Conservation (phyloP, 2,329 filamentous ascomycete species). For the Kalmusia sp. region DNA sequence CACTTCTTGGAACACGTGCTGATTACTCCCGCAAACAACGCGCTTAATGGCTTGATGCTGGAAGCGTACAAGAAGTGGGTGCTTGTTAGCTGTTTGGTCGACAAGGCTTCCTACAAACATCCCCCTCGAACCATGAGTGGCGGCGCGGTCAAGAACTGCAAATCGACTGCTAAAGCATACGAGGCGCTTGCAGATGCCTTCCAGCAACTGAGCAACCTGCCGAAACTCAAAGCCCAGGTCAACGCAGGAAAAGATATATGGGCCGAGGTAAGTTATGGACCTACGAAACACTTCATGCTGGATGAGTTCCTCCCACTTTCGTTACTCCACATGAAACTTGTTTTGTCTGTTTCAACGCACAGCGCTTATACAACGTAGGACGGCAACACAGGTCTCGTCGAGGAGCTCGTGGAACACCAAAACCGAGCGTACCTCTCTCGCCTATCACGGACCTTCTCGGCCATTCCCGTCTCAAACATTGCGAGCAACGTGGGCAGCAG, state of each 20-base stretch:
- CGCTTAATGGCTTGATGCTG: conserved; percentile 78
- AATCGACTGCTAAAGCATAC: conserved; percentile 72
- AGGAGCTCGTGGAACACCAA: conserved; percentile 73
- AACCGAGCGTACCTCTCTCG: conserved; percentile 77
- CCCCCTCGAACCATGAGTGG: conserved; percentile 65
- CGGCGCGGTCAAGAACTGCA: conserved; percentile 63
- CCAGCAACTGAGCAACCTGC: conserved; percentile 53
- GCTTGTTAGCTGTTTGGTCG: conserved; percentile 74
- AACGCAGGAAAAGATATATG: conserved; percentile 67
- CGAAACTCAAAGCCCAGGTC: conserved; percentile 69
- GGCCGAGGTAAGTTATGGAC: conserved; percentile 57
- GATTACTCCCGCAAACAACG: conserved; percentile 67
- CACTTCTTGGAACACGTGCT: conserved; percentile 60
- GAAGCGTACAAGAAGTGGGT: conserved; percentile 95
- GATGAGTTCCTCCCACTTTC: background rate
- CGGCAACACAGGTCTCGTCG: conserved; percentile 74
- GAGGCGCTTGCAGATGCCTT: conserved; percentile 74
- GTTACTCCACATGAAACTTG: conserved; percentile 19
- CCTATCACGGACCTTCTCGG: conserved; percentile 75
- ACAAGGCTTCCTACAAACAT: conserved; percentile 65
- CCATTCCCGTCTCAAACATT: conserved; percentile 64
- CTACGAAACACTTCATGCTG: conserved; percentile 4
- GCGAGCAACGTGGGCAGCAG: conserved; percentile 58
- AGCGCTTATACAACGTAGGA: conserved; percentile 58
- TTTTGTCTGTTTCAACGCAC: conserved; percentile 12